Evolutionary conservation across 208 protist genomes (phyloP).

Genomic region (Herpetomonas samuelpessoai): DNA sequence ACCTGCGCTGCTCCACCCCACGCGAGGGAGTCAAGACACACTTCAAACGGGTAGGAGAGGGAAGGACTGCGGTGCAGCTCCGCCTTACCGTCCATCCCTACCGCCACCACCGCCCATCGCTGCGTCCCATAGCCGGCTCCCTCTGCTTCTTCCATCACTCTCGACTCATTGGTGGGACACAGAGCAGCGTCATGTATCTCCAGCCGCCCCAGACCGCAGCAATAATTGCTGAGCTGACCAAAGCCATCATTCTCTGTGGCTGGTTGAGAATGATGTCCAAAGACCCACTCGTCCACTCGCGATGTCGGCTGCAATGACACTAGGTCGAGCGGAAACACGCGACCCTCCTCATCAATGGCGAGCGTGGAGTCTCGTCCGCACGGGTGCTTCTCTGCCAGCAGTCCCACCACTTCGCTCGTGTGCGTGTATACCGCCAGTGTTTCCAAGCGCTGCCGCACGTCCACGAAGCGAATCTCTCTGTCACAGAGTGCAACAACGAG

Average conservation of each 20-base stretch:
- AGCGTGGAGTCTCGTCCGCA: conserved; percentile 18
- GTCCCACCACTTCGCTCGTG: conserved; percentile 32
- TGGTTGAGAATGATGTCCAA: conserved; percentile 23
- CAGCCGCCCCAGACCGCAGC: conserved; percentile 23
- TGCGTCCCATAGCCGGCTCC: not conserved
- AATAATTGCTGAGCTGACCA: conserved; percentile 50
- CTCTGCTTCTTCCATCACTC: not conserved
- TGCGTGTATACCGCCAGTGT: conserved; percentile 30
- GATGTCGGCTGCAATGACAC: conserved; percentile 8
- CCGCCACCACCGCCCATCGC: conserved; percentile 25
- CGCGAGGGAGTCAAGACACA: conserved; percentile 11
- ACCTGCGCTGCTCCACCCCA: conserved; percentile 42
- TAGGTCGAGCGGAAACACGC: conserved; percentile 41
- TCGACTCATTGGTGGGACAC: too few species aligned
- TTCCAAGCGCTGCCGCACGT: conserved; percentile 29
- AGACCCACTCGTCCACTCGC: conserved; percentile 32
- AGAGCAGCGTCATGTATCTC: conserved; percentile 1
- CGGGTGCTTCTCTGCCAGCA: conserved; percentile 20
- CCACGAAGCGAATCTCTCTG: conserved; percentile 31
- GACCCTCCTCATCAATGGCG: conserved; percentile 64
- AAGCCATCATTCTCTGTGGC: conserved; percentile 16
- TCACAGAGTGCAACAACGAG: conserved; percentile 47
- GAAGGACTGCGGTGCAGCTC: conserved; percentile 31
- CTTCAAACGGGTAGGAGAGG: conserved; percentile 3
- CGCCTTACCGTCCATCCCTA: conserved; percentile 69